Conservation (phyloP, 257 asterid genomes). For the Scutellaria baicalensis region DNA sequence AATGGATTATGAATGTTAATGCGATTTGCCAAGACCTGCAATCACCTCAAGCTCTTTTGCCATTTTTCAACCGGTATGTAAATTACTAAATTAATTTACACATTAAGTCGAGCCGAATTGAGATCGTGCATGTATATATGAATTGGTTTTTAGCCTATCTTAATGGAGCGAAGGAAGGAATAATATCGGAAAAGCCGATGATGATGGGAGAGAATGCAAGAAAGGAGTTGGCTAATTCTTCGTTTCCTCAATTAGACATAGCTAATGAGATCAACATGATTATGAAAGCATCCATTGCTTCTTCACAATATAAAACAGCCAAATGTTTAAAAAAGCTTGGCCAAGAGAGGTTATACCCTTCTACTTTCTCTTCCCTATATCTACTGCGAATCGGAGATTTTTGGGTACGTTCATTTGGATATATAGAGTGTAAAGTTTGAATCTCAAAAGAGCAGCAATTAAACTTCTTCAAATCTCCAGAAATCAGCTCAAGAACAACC, state of each 20-base stretch:
- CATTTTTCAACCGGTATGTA: conserved; percentile 33
- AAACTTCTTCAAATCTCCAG: too few species aligned
- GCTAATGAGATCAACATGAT: conserved; percentile 22
- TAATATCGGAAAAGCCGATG: conserved; percentile 3
- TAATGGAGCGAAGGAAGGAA: conserved; percentile 15
- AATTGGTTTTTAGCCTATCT: conserved; percentile 6
- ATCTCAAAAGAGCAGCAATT: too few species aligned
- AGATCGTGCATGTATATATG: not conserved
- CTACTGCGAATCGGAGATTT: too few species aligned
- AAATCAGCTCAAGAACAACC: too few species aligned
- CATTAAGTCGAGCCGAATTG: not conserved
- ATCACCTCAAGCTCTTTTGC: conserved; percentile 28
- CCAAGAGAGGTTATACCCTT: conserved; percentile 17
- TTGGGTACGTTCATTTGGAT: too few species aligned
- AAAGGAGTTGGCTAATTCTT: not conserved
- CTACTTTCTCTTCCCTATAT: too few species aligned
- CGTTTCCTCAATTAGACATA: conserved; percentile 11
- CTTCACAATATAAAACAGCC: conserved; percentile 10
- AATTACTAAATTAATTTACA: not conserved
- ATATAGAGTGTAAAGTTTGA: too few species aligned
- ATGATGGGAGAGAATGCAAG: conserved; percentile 13
- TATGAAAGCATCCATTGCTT: not conserved
- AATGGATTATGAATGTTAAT: not conserved
- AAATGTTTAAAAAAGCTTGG: conserved; percentile 25
- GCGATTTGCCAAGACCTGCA: conserved; percentile 47